phyloP scores from a whole-genome alignment of 108 stramenopile genomes.

The Schizochytrium sp. region DNA sequence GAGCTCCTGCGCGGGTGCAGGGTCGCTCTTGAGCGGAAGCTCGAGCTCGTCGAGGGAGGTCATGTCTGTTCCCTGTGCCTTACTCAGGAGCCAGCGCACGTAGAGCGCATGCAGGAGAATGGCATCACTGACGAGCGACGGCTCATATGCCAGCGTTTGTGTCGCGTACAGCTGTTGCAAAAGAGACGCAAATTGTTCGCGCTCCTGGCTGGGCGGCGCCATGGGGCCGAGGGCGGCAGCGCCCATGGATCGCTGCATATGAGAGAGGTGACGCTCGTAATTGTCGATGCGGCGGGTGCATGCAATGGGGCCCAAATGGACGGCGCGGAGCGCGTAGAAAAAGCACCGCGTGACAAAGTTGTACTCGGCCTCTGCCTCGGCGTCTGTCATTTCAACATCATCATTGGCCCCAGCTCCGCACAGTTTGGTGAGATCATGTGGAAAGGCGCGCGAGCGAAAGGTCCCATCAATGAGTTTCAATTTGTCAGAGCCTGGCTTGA shows the following conservation, averaged over 20 bases:
- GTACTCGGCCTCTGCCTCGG: conserved; percentile 23
- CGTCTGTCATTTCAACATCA: background rate
- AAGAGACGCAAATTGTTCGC: conserved; percentile 12
- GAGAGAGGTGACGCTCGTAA: conserved; percentile 23
- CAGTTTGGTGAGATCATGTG: background rate
- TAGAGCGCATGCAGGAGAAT: background rate
- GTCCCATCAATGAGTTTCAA: background rate
- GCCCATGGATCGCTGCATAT: conserved; percentile 23
- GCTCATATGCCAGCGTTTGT: conserved; percentile 11
- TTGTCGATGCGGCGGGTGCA: conserved; percentile 22
- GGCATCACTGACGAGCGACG: background rate
- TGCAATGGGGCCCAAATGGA: conserved; percentile 32
- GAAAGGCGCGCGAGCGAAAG: background rate
- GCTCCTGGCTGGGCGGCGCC: background rate
- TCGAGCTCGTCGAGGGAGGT: background rate
- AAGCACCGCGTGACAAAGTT: conserved; percentile 47
- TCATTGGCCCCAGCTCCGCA: background rate
- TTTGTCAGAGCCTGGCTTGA: background rate
- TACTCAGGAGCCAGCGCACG: background rate
- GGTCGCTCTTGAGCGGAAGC: background rate
- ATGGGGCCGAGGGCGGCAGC: conserved; percentile 19
- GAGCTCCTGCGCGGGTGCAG: background rate
- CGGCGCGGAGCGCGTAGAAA: conserved; percentile 39
- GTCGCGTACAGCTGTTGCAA: conserved; percentile 67
- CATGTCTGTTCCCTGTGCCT: background rate